Evolutionary conservation across 2,329 filamentous ascomycete genomes (phyloP), one percentile per base, ranked within the genome.

Genomic region (Ascochyta clinopodiicola): DNA sequence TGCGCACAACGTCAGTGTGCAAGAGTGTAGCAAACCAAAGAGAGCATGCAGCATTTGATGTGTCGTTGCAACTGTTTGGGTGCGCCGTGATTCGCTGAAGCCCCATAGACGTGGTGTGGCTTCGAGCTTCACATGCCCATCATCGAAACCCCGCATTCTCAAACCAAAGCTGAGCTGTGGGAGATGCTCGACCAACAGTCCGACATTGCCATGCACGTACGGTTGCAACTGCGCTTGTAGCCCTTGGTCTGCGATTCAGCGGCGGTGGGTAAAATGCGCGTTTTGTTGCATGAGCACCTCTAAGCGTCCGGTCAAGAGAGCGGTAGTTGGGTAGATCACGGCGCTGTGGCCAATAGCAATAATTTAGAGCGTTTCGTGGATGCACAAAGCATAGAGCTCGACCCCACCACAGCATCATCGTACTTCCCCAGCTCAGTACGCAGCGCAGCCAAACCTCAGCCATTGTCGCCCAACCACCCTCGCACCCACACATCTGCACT

Each of bases 321-420:
- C 36, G 46, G 37, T 50, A 51, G 46, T 34, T 47, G 36, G 31
- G 39, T 29, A 57, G 49, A 52, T 49, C 44, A 37, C 13, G 15
- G 43, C 44, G 35, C 44, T 49, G 38, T 25, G 35, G 34, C 54
- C 47, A 57, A 57, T 57, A 21, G 44, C 39, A 43, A 59, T 44
- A 35, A 36, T 35, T 56, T 45, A 51, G 43, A 42, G 42, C 32
- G 42, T 51, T 50, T 53, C 42, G 36, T 34, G 29, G 42, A 31
- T 42, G 39, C 39, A 29, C 24, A 24, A 31, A 36, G 17, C 9
- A 38, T 22, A 42, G 39, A 68, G 60, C 67, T 69, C 50, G 61
- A 44, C 72, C 72, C 72, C 72, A 72, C 72, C 69, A 71, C 68
- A 66, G 61, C 71, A 70, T 69, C 69, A 70, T 68, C 62, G 52